Evolutionary conservation across 257 asterid species (phyloP).

Genomic region (Craterostigma plantagineum): DNA sequence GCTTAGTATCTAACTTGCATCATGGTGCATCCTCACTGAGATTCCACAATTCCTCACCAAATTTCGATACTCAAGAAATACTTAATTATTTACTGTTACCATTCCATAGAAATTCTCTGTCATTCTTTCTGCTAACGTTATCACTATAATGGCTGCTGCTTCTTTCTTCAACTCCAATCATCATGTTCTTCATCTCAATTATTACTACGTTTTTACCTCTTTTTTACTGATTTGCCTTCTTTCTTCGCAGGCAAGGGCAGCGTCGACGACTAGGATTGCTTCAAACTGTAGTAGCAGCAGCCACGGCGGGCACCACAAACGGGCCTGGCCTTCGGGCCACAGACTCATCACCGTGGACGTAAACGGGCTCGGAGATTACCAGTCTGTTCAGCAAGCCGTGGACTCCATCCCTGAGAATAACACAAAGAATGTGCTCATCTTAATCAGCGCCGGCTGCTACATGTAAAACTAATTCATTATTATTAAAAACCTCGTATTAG

Average conservation of each 20-base stretch:
- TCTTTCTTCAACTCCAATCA: constrained; percentile 1
- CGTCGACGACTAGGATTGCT: constrained; percentile 1
- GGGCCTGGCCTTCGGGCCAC: constrained; percentile 71
- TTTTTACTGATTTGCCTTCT: not conserved
- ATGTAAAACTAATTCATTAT: too few species aligned
- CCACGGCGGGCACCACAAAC: constrained; percentile 13
- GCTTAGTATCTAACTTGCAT: constrained; percentile 2
- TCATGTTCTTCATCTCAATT: too few species aligned
- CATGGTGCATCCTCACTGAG: not conserved
- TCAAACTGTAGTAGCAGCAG: not conserved
- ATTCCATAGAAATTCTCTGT: too few species aligned
- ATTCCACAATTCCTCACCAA: too few species aligned
- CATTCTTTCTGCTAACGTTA: too few species aligned
- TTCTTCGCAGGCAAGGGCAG: constrained; percentile 7
- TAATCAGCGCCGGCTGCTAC: constrained; percentile 56
- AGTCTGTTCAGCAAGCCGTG: constrained; percentile 60
- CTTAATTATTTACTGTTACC: too few species aligned
- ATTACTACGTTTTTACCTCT: too few species aligned
- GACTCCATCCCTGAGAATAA: constrained; percentile 49
- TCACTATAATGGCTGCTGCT: constrained; percentile 15
- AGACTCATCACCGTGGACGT: constrained; percentile 48
- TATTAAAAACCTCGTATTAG: too few species aligned
- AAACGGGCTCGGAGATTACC: constrained; percentile 46
- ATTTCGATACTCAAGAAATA: too few species aligned
- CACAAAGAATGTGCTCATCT: constrained; percentile 43